Conservation (phyloP, 345 rosid genomes). For the Limnanthes douglasii region DNA sequence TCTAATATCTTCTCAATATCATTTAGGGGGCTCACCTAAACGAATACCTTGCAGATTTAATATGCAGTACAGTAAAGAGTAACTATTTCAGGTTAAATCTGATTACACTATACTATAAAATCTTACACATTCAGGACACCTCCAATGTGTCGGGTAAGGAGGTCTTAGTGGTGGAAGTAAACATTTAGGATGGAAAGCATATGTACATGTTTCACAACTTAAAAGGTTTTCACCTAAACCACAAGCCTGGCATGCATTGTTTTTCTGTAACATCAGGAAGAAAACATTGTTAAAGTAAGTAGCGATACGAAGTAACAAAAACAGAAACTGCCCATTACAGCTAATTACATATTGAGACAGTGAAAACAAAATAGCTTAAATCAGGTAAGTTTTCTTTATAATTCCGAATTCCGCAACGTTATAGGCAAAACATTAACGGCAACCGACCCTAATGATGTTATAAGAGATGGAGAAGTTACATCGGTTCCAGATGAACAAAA, state of each 20-base stretch:
- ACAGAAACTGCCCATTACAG: no score
- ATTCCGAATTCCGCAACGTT: no score
- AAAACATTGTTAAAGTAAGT: neutral
- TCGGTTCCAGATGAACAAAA: no score
- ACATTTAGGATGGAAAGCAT: conserved; percentile 56
- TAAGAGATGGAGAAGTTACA: no score
- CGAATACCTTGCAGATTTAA: conserved; percentile 1
- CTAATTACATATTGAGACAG: no score
- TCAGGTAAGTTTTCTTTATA: no score
- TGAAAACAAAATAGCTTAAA: no score
- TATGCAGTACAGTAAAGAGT: neutral
- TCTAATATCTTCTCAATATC: conserved; percentile 94
- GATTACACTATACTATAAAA: conserved; percentile 6
- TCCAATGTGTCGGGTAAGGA: conserved; percentile 45
- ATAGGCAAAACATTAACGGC: no score
- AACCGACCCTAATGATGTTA: no score
- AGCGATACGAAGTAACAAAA: no score
- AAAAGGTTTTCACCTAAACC: conserved; percentile 39
- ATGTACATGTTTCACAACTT: conserved; percentile 56
- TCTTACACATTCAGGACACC: conserved; percentile 81
- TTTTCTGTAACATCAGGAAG: conserved; percentile 27
- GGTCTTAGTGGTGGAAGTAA: conserved; percentile 50
- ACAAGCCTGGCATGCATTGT: conserved; percentile 58
- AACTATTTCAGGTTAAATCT: neutral
- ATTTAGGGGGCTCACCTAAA: conserved; percentile 79